Conservation (phyloP, 2,329 filamentous ascomycete species). For the Fusarium subtropicale region DNA sequence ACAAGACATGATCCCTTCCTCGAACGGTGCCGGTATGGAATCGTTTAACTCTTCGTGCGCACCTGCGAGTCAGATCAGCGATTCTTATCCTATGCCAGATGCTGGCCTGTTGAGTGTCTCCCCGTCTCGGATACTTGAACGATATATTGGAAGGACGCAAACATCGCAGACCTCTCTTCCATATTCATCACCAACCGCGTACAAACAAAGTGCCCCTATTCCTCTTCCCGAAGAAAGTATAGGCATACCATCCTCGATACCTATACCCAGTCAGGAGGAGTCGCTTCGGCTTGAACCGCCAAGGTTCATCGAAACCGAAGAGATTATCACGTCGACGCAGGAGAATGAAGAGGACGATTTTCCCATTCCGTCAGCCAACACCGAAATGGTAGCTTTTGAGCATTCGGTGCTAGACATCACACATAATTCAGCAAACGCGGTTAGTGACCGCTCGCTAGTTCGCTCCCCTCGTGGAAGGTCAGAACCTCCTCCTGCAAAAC, state of each 20-base stretch:
- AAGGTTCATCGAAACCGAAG: slow-evolving; percentile 5
- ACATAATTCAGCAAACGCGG: slow-evolving; percentile 51
- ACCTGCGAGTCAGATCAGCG: slow-evolving; percentile 64
- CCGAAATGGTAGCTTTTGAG: slow-evolving; percentile 18
- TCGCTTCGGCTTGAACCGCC: slow-evolving; percentile 6
- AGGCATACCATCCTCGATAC: slow-evolving; percentile 46
- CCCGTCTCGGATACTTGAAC: slow-evolving; percentile 63
- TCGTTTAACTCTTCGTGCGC: slow-evolving; percentile 55
- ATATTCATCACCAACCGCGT: slow-evolving; percentile 37
- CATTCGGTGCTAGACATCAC: slow-evolving; percentile 45
- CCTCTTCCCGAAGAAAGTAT: background rate
- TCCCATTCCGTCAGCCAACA: slow-evolving; percentile 10
- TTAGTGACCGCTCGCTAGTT: slow-evolving; percentile 29
- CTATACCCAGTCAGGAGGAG: slow-evolving; percentile 23
- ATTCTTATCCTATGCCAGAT: slow-evolving; percentile 62
- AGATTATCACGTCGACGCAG: slow-evolving; percentile 47
- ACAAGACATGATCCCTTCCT: slow-evolving; percentile 6
- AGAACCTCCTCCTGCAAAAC: slow-evolving; percentile 49
- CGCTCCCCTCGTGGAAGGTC: slow-evolving; percentile 47
- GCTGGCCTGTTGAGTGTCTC: slow-evolving; percentile 51
- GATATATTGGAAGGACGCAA: slow-evolving; percentile 55
- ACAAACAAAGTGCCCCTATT: slow-evolving; percentile 2
- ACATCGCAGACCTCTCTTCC: slow-evolving; percentile 41
- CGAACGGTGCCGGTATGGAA: slow-evolving; percentile 14
- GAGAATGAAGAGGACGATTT: background rate